phyloP scores from a whole-genome alignment of 257 asterid genomes.

The Nicotiana tomentosiformis region DNA sequence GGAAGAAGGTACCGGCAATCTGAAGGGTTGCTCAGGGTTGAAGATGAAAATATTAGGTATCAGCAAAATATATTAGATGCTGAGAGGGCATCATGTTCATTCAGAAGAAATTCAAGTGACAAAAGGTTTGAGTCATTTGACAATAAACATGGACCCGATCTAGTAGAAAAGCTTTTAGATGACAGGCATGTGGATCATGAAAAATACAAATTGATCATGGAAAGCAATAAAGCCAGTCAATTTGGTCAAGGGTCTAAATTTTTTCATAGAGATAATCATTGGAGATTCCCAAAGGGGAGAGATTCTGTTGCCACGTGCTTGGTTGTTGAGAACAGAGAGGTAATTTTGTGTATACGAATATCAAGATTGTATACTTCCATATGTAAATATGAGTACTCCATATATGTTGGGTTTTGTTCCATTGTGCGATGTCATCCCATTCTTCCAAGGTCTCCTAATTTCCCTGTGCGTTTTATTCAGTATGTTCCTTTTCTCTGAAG shows the following conservation, averaged over 20 bases:
- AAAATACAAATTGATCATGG: slow-evolving; percentile 22
- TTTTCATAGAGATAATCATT: slow-evolving; percentile 20
- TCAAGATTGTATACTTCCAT: slow-evolving; percentile 26
- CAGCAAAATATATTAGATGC: slow-evolving; percentile 18
- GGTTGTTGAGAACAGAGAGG: slow-evolving; percentile 48
- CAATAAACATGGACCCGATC: slow-evolving; percentile 23
- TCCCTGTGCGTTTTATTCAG: slow-evolving; percentile 1
- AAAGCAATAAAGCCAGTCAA: slow-evolving; percentile 18
- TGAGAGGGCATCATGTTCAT: slow-evolving; percentile 25
- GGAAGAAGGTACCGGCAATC: slow-evolving; percentile 26
- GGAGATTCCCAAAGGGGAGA: slow-evolving; percentile 23
- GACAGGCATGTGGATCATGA: slow-evolving; percentile 22
- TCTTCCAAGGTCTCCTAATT: not conserved
- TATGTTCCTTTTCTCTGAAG: not conserved
- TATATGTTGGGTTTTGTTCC: slow-evolving; percentile 24
- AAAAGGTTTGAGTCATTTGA: slow-evolving; percentile 16
- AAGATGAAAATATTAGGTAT: slow-evolving; percentile 22
- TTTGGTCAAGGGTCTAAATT: slow-evolving; percentile 23
- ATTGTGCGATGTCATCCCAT: slow-evolving; percentile 6
- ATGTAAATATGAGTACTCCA: slow-evolving; percentile 19
- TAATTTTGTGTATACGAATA: slow-evolving; percentile 36
- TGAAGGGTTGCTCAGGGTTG: slow-evolving; percentile 29
- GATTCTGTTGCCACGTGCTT: slow-evolving; percentile 38
- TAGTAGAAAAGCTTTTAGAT: slow-evolving; percentile 19
- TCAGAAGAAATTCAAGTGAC: slow-evolving; percentile 22